Conservation (phyloP, 106 monocot species). For the Dendrobium catenatum region DNA sequence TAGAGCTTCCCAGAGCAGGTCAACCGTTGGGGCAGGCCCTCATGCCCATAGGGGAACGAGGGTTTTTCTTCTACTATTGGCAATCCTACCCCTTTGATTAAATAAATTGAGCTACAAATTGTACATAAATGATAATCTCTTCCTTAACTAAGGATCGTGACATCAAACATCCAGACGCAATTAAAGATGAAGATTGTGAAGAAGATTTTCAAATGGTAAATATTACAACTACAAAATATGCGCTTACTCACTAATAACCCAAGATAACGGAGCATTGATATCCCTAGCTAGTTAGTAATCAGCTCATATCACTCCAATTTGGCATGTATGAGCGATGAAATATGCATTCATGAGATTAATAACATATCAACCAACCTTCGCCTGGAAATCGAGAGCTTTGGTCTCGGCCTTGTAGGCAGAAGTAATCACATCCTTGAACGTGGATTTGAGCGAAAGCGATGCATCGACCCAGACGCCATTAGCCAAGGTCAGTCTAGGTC, state of each 20-base stretch:
- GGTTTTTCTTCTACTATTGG: too few relatives aligned
- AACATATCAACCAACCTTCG: conserved; percentile 34
- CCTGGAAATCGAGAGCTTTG: conserved; percentile 51
- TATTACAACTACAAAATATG: too few relatives aligned
- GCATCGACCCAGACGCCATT: conserved; percentile 68
- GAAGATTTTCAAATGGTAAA: too few relatives aligned
- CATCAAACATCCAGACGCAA: too few relatives aligned
- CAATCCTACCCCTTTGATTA: too few relatives aligned
- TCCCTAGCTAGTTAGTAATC: not conserved
- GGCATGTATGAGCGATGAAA: not conserved
- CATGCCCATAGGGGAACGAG: too few relatives aligned
- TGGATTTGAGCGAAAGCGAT: conserved; percentile 27
- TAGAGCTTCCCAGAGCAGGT: too few relatives aligned
- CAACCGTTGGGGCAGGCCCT: too few relatives aligned
- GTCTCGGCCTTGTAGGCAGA: conserved; percentile 42
- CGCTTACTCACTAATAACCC: not conserved
- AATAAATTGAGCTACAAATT: too few relatives aligned
- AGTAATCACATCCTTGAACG: conserved; percentile 33
- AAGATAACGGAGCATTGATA: not conserved
- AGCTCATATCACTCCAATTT: not conserved
- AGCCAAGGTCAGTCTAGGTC: conserved; percentile 48
- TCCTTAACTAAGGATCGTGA: too few relatives aligned
- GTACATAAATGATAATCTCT: too few relatives aligned
- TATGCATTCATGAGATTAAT: not conserved
- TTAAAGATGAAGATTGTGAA: too few relatives aligned